Percentiles rank a stretch among this genome's conserved stretches.
Evolutionary conservation across 1,139 yeast species (phyloP).

Genomic region (Yamadazyma taylorii): DNA sequence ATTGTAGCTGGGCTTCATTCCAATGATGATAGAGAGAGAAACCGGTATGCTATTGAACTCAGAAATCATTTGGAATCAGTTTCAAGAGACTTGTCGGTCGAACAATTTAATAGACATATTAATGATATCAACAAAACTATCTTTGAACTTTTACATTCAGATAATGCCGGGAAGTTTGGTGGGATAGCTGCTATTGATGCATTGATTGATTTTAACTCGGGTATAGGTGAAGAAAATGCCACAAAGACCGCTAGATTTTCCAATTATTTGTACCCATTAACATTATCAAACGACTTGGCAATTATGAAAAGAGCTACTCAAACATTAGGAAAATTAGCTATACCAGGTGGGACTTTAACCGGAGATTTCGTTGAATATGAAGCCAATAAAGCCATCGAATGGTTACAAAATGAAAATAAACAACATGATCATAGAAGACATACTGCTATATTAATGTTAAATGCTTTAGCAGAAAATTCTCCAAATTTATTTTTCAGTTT

Average conservation of each 20-base stretch:
- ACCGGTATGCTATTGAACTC: conserved; percentile 64
- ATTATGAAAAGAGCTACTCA: conserved; percentile 86
- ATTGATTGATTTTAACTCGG: conserved; percentile 72
- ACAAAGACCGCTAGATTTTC: conserved; percentile 90
- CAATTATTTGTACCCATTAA: conserved; percentile 77
- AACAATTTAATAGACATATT: conserved; percentile 76
- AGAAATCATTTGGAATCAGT: conserved; percentile 65
- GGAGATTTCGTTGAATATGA: conserved; percentile 93
- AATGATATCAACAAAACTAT: conserved; percentile 86
- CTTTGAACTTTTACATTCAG: conserved; percentile 79
- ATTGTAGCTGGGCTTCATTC: conserved; percentile 57
- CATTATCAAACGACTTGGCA: conserved; percentile 78
- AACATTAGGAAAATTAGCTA: conserved; percentile 84
- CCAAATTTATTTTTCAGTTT: conserved; percentile 82
- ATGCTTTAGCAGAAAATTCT: conserved; percentile 82
- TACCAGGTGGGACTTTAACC: conserved; percentile 84
- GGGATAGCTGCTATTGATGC: conserved; percentile 91
- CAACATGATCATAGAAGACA: conserved; percentile 80
- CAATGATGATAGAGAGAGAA: conserved; percentile 50
- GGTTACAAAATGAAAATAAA: conserved; percentile 80
- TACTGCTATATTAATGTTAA: conserved; percentile 83
- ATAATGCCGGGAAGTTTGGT: conserved; percentile 72
- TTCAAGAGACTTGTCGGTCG: conserved; percentile 74
- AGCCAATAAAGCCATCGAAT: conserved; percentile 84
- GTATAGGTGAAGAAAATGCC: conserved; percentile 71